Base-by-base conservation (phyloP, 2,329 filamentous ascomycete species). In the Tolypocladium ovalisporum region DNA sequence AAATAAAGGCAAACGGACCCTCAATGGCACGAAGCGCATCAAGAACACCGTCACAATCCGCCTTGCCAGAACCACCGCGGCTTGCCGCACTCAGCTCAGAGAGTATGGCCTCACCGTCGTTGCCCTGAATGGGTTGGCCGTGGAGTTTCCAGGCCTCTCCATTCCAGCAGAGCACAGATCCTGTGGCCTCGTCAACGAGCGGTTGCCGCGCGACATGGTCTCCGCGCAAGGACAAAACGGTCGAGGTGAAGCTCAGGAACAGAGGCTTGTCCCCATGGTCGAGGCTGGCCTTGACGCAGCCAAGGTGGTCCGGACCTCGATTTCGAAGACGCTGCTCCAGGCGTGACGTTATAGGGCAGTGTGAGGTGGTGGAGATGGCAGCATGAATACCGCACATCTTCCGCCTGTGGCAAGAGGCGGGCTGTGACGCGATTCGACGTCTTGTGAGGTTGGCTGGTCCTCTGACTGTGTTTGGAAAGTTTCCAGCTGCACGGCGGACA, bases 1-100 rank as follows among this genome's bases (percentile, higher is more conserved):
- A 97, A 7, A 93, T 82, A 71, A 97, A 94, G 2, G 93, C 89
- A 74, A 94, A 97, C 0, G 94, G 93, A 0, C 94, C 94, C 58
- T 86, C 81, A 32, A 93, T 82, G 42, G 71, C 76, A 56, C 82
- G 79, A 44, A 92, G 70, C 0, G 79, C 77, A 56, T 77, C 67
- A 8, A 85, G 62, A 10, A 86, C 69, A 34, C 59, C 37, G 60
- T 65, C 62, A 29, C 53, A 58, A 51, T 60, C 52, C 64, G 62
- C 61, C 62, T 58, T 4, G 59, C 58, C 53, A 64, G 62, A 60
- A 62, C 59, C 8, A 60, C 58, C 37, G 63, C 60, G 54, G 62
- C 68, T 68, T 64, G 79, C 76, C 58, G 73, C 65, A 24, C 79
- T 66, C 53, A 96, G 76, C 40, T 81, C 66, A 37, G 77, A 67